Base-by-base conservation (phyloP, 2,329 filamentous ascomycete genomes). In the Colletotrichum costaricense region DNA sequence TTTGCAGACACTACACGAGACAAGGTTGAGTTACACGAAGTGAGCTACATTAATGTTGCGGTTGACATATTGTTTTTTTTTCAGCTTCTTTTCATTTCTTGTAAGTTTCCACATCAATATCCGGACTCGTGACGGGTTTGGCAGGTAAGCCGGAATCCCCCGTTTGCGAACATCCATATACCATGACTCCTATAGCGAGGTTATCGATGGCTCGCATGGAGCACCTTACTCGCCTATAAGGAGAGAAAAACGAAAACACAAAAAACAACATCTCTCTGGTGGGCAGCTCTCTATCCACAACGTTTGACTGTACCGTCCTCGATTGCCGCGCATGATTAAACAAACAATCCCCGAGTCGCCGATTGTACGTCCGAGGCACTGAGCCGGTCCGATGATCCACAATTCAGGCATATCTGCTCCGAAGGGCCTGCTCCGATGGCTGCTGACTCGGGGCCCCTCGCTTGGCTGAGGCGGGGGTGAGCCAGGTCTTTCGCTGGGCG, bases 401-500 rank as follows among this genome's bases (percentile, higher is more conserved):
- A 49, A 2, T 42, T 19, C 19, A 49, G 19, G 42, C 7, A 49
- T 49, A 22, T 49, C 19, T 49, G 42, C 42, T 49, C 42, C 42
- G 42, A 49, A 49, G 42, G 38, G 9, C 38, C 38, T 42, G 38
- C 38, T 8, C 38, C 38, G 38, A 42, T 52, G 65, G 26, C 59
- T 55, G 60, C 70, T 73, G 67, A 64, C 67, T 65, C 66, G 69
- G 59, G 59, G 28, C 35, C 66, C 42, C 19, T 22, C 55, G 8
- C 67, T 59, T 65, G 66, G 62, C 62, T 42, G 6, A 3, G 38
- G 38, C 38, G 38, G 33, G 33, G 33, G 33, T 12, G 11, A 35
- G 5, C 8, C 42, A 49, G 42, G n/a, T 9, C 42, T 49, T 22
- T 19, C 3, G 19, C 19, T n/a, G 42, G 8, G 19, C 4, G 42